Evolutionary conservation across 306 rosid genomes (phyloP), one percentile per base, ranked within the genome.

Genomic region (Prunus persica): DNA sequence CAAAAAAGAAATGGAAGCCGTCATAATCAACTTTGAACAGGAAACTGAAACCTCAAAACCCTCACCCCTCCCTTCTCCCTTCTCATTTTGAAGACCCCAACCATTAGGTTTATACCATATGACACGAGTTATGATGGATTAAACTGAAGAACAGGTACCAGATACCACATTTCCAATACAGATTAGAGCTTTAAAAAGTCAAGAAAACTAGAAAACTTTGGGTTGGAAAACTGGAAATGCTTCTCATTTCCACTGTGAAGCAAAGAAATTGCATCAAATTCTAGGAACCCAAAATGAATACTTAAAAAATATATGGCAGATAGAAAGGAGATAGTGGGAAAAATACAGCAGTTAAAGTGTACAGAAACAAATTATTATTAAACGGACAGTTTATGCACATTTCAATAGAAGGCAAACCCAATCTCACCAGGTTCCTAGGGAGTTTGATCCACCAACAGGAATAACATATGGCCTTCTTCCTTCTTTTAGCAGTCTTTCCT

Each of bases 401-500:
- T 71, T 74, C 67, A 67, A 32, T 58, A 72, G 32, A 68, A 58
- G 76, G 46, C 52, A 76, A 66, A 43, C 67, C 65, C 64, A 79
- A 76, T 74, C 90, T 81, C 82, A 93, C 98, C 99, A 95, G 76
- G 97, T 92, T 76, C 97, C 99, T 11, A 89, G 81, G 50, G 96
- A 88, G 80, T 95, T 89, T 69, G 99, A 95, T 79, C 99, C 97
- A 22, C 97, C 99, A 32, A 88, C 91, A 3, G 99, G 97, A 84
- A 95, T 92, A 79, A 90, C 88, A 75, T 95, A 95, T 30, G 99
- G 97, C 74, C 81, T 89, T 85, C 91, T 90, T 72, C 97, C 99
- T 86, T 92, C 92, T n/a, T 81, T 88, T 41, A 87, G 71, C 84
- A 95, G 87, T 83, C 82, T 95, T 75, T 88, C 88, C 84, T 87